Conservation (phyloP, 768 basidiomycete species). For the Clavulina sp. region DNA sequence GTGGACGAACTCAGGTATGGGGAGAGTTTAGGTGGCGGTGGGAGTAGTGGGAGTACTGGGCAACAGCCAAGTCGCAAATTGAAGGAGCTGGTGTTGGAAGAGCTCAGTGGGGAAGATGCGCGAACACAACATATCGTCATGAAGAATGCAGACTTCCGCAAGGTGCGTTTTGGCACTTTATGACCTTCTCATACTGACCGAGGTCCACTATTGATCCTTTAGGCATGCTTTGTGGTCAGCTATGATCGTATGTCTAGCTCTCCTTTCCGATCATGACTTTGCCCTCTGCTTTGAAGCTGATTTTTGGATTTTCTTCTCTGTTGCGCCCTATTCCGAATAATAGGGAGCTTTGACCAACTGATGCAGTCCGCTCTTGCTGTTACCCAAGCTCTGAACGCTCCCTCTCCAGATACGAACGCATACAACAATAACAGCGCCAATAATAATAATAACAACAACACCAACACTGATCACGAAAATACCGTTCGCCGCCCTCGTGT, state of each 20-base stretch:
- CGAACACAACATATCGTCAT: background rate
- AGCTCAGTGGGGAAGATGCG: background rate
- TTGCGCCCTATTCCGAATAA: background rate
- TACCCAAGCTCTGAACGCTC: background rate
- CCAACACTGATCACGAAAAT: no score
- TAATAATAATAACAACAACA: no score
- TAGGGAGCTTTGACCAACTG: background rate
- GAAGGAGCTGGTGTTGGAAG: background rate
- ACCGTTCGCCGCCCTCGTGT: no score
- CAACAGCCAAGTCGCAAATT: background rate
- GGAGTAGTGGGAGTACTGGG: no score
- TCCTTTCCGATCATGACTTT: background rate
- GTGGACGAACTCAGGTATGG: background rate
- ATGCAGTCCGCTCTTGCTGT: background rate
- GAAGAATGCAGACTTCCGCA: background rate
- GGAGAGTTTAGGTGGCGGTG: no score
- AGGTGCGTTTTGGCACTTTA: background rate
- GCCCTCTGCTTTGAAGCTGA: background rate
- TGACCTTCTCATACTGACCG: background rate
- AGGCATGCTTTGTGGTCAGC: background rate
- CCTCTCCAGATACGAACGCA: no score
- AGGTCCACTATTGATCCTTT: background rate
- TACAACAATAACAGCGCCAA: no score
- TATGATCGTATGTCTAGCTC: background rate
- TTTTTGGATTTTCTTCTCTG: background rate